Evolutionary conservation across 1,284 basidiomycete species (phyloP).

Genomic region (Tremellales sp.): DNA sequence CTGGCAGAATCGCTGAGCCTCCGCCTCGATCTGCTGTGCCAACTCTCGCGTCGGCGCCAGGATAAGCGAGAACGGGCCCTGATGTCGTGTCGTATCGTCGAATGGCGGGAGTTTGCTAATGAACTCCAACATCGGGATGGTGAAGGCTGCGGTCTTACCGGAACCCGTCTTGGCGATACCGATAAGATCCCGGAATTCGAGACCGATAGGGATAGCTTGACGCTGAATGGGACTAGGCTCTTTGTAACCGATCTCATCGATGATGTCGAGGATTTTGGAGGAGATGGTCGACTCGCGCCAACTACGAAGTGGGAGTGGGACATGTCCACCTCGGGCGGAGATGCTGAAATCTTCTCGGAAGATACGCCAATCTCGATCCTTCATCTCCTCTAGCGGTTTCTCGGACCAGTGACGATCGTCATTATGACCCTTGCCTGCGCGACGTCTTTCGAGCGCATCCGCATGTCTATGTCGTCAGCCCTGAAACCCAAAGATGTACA

Average conservation of each 20-base stretch:
- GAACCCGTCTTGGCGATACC: slow-evolving; percentile 99
- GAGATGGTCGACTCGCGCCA: slow-evolving; percentile 91
- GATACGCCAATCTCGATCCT: slow-evolving; percentile 97
- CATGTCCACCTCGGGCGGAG: slow-evolving; percentile 80
- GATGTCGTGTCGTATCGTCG: slow-evolving; percentile 83
- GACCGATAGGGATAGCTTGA: slow-evolving; percentile 94
- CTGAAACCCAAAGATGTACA: slow-evolving; percentile 1
- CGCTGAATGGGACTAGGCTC: slow-evolving; percentile 96
- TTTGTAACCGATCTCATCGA: slow-evolving; percentile 89
- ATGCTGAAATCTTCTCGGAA: slow-evolving; percentile 99
- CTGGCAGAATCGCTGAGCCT: slow-evolving; percentile 83
- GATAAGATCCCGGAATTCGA: slow-evolving; percentile 94
- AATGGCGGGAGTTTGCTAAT: slow-evolving; percentile 80
- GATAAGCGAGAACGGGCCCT: slow-evolving; percentile 91
- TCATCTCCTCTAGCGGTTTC: slow-evolving; percentile 91
- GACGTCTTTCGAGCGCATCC: slow-evolving; percentile 73
- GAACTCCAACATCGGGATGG: slow-evolving; percentile 95
- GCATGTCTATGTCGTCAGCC: slow-evolving; percentile 65
- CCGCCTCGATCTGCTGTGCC: slow-evolving; percentile 93
- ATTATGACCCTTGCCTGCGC: slow-evolving; percentile 72
- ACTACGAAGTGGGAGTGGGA: slow-evolving; percentile 84
- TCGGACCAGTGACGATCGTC: slow-evolving; percentile 97
- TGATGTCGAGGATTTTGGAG: slow-evolving; percentile 68
- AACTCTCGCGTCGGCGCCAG: slow-evolving; percentile 94
- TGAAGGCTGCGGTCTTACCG: slow-evolving; percentile 98